These are phyloP conservation scores for Parsonsia alboflavescens DNA, from an alignment of 257 asterid species.

Conservation along the genomic window DNA sequence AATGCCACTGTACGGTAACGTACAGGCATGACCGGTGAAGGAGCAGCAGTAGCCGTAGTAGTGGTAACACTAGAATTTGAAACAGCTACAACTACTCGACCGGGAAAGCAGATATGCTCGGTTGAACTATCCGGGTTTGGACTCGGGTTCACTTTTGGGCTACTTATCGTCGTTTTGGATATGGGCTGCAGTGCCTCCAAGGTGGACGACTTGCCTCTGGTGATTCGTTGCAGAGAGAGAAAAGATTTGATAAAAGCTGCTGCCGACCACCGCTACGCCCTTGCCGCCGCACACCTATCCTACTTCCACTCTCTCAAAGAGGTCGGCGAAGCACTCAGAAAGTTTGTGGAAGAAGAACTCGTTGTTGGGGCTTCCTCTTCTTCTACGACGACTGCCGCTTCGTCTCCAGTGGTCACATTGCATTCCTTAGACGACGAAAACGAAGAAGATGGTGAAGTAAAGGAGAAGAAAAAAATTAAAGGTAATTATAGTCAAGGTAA, in stretches of 20 bases:
- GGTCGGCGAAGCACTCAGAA: conserved; percentile 88
- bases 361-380: conserved; percentile 39
- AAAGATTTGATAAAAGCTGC: conserved; percentile 72
- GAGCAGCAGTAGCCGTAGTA: background rate
- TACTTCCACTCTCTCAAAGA: conserved; percentile 72
- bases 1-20: conserved; percentile 36
- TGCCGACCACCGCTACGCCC: conserved; percentile 81
- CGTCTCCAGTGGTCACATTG: conserved; percentile 66
- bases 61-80: background rate
- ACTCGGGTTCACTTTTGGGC: conserved; percentile 11
- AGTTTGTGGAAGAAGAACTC: conserved; percentile 87
- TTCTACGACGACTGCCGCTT: conserved; percentile 53
- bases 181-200: conserved; percentile 93
- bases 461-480: conserved; percentile 2
- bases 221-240: conserved; percentile 80
- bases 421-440: conserved; percentile 41
- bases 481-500: background rate
- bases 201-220: conserved; percentile 65
- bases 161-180: background rate
- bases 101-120: background rate
- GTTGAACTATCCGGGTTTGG: conserved; percentile 4
- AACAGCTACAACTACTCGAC: background rate
- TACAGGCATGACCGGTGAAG: conserved; percentile 23
- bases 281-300: conserved; percentile 87
- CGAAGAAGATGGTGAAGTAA: conserved; percentile 1